Conservation (phyloP, 2,329 filamentous ascomycete species). For the Thelonectria olida region DNA sequence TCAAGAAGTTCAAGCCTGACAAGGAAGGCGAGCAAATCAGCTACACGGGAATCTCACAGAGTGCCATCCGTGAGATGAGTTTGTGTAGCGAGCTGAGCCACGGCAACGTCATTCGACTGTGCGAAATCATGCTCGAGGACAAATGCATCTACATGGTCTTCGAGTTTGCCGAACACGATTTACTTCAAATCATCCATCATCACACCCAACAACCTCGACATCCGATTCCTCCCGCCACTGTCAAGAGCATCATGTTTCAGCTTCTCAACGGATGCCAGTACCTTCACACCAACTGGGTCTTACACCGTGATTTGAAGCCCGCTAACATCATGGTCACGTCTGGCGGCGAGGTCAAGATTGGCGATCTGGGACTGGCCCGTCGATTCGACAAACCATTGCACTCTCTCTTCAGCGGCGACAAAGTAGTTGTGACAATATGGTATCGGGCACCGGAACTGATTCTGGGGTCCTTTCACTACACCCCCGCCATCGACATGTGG, state of each 20-base stretch:
- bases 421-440: constrained; percentile 99
- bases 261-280: constrained; percentile 95
- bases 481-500: constrained; percentile 96
- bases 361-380: constrained; percentile 90
- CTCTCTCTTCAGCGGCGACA: constrained; percentile 91
- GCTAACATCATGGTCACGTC: constrained; percentile 99
- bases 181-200: constrained; percentile 97
- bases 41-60: constrained; percentile 98
- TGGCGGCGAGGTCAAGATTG: constrained; percentile 89
- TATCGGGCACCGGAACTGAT: constrained; percentile 95
- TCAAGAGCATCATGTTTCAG: constrained; percentile 96
- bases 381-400: constrained; percentile 95
- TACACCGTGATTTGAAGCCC: constrained; percentile 96
- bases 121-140: constrained; percentile 96
- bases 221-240: constrained; percentile 85
- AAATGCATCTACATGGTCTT: constrained; percentile 99
- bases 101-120: constrained; percentile 86
- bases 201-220: constrained; percentile 90
- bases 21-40: constrained; percentile 95
- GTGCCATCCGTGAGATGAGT: constrained; percentile 96
- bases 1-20: constrained; percentile 99
- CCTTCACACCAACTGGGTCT: constrained; percentile 94
- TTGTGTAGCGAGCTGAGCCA: constrained; percentile 92
- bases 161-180: constrained; percentile 96
- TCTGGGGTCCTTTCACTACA: constrained; percentile 94